phyloP scores from a whole-genome alignment of 768 basidiomycete genomes.

The Coprinopsis cinerea region DNA sequence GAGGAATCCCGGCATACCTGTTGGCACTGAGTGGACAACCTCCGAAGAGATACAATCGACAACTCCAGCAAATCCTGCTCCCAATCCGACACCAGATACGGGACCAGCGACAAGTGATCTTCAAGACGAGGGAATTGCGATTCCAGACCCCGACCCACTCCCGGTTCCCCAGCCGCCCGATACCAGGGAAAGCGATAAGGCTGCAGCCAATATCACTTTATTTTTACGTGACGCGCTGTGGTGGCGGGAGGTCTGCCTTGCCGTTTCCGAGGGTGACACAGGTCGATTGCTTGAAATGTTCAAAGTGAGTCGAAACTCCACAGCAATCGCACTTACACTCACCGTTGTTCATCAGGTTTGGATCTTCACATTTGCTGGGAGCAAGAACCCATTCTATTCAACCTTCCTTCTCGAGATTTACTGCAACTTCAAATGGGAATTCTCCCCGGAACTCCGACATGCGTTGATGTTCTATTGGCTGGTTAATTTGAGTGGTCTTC shows the following conservation, averaged over 20 bases:
- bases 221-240: slow-evolving; percentile 19
- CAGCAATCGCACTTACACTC: not conserved
- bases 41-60: too few species aligned
- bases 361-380: slow-evolving; percentile 22
- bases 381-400: slow-evolving; percentile 20
- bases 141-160: slow-evolving; percentile 3
- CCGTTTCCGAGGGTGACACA: slow-evolving; percentile 20
- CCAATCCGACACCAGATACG: too few species aligned
- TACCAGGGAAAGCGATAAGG: slow-evolving; percentile 11
- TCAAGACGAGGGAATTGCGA: not conserved
- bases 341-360: slow-evolving; percentile 17
- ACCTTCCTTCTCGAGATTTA: slow-evolving; percentile 21
- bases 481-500: slow-evolving; percentile 20
- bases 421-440: slow-evolving; percentile 23
- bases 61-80: too few species aligned
- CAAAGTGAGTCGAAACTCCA: slow-evolving; percentile 5
- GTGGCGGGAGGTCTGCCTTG: slow-evolving; percentile 20
- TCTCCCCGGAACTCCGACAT: slow-evolving; percentile 10
- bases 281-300: slow-evolving; percentile 20
- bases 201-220: slow-evolving; percentile 17
- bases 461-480: slow-evolving; percentile 24
- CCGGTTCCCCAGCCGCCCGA: slow-evolving; percentile 3
- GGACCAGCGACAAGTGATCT: too few species aligned
- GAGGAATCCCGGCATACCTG: too few species aligned
- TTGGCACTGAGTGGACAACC: too few species aligned